Base-by-base conservation (phyloP, 768 basidiomycete species). In the Ramaria sp. region DNA sequence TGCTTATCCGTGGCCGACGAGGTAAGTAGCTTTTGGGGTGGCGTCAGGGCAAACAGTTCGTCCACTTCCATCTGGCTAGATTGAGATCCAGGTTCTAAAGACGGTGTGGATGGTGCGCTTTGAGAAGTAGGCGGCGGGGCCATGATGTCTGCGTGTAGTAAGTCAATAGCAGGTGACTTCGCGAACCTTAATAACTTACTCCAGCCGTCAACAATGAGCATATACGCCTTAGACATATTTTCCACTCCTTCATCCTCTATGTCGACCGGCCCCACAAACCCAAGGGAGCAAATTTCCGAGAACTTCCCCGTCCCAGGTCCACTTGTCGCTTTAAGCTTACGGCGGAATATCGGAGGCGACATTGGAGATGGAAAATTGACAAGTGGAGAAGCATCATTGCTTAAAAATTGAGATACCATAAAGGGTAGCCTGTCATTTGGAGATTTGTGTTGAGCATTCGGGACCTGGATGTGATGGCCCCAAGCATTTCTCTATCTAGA, bases 131-230 rank as follows among this genome's bases (percentile, higher is more conserved):
- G 28, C 6, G 28, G 48, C 6, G 28, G 48, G 8, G 30, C 28
- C 27, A 50, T 5, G 24, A 37, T 32, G 24, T 37, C 48, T 50
- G 36, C 2, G 25, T 10, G 24, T 16, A 34, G 13, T 5, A 28
- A 25, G 36, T 49, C 10, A 27, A 44, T 20, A 7, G 25, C 6
- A 44, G 24, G 10, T 7, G 9, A 43, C 18, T 18, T 34, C 22
- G n/a, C 22, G 16, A 12, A n/a, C 5, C 0, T 38, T 57, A 45
- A 48, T 27, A 41, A 73, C 76, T 42, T 61, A 85, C 85, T 64
- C 82, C 83, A 83, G 25, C 83, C 85, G 64, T 78, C 73, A 0
- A 85, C 75, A 32, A 84, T 61, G 8, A 73, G 67, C 71, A 87
- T 75, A 62, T 78, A 76, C 48, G 73, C 71, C 32, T 61, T 62